Evolutionary conservation across 495 filamentous ascomycete species (phyloP).

Genomic region (Xylaria acuta): DNA sequence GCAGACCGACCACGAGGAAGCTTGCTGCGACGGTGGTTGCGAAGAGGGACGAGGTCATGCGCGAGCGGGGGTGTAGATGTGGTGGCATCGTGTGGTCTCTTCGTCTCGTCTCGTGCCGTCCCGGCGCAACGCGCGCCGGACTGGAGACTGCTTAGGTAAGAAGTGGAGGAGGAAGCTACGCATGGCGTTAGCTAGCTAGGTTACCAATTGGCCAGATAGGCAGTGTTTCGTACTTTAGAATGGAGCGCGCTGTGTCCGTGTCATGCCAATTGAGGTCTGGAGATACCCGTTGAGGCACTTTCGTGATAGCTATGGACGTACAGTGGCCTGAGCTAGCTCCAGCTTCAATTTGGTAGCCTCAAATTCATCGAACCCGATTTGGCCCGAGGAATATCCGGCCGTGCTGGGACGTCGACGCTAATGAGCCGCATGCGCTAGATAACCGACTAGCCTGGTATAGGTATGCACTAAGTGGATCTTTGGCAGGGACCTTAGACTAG

Average conservation of each 20-base stretch:
- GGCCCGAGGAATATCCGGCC: slow-evolving; percentile 32
- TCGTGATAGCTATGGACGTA: neutral
- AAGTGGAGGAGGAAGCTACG: slow-evolving; percentile 13
- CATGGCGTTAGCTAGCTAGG: slow-evolving; percentile 22
- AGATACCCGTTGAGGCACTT: neutral
- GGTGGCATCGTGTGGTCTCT: slow-evolving; percentile 70
- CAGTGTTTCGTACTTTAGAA: slow-evolving; percentile 21
- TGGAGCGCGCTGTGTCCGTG: slow-evolving; percentile 13
- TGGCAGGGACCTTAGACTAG: neutral
- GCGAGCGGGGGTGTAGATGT: slow-evolving; percentile 89
- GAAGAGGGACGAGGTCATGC: slow-evolving; percentile 90
- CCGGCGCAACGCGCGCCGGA: slow-evolving; percentile 27
- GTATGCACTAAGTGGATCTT: neutral
- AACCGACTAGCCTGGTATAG: neutral
- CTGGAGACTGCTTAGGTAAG: slow-evolving; percentile 1
- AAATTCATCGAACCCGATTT: slow-evolving; percentile 32
- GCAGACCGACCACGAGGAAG: slow-evolving; percentile 89
- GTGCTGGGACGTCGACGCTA: neutral
- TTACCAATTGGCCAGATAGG: neutral
- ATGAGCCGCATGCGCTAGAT: slow-evolving; percentile 2
- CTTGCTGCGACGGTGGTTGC: slow-evolving; percentile 89
- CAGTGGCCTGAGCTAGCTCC: neutral
- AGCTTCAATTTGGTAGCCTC: slow-evolving; percentile 13
- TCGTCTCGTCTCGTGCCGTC: slow-evolving; percentile 10
- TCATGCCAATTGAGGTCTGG: slow-evolving; percentile 30